A percentile compares a stretch with the other conserved stretches of the same genome.
phyloP scores from a whole-genome alignment of 306 rosid genomes.

The Pyrus pyrifolia region DNA sequence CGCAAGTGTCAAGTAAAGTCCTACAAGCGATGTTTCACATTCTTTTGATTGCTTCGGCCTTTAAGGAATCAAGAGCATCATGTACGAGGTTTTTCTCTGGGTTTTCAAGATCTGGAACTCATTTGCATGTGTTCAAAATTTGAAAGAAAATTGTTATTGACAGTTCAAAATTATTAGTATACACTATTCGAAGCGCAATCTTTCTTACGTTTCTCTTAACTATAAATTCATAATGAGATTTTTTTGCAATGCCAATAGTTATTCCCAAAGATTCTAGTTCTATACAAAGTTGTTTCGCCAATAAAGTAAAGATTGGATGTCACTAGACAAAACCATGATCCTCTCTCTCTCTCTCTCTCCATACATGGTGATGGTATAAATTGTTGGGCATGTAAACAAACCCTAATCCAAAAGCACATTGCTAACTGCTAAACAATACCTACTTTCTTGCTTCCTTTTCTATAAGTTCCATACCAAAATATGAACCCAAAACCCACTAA shows the following conservation, averaged over 20 bases:
- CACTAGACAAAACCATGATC: background rate
- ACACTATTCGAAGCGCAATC: rapidly evolving
- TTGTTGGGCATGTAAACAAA: slow-evolving; percentile 27
- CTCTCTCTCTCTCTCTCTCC: background rate
- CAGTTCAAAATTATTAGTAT: background rate
- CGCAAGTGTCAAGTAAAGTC: slow-evolving; percentile 14
- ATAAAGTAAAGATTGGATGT: too few species aligned
- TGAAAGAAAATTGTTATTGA: background rate
- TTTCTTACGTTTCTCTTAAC: too few species aligned
- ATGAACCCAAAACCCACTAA: background rate
- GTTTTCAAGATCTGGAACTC: background rate
- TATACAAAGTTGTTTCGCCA: too few species aligned
- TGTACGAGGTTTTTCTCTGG: background rate
- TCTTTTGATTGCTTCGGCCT: slow-evolving; percentile 4
- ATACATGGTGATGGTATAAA: slow-evolving; percentile 15
- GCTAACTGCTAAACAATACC: slow-evolving; percentile 13
- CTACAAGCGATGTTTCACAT: slow-evolving; percentile 32
- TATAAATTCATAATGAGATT: background rate
- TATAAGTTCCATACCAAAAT: background rate
- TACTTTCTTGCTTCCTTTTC: background rate
- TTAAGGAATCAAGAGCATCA: background rate
- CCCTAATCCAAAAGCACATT: background rate
- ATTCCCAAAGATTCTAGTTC: too few species aligned
- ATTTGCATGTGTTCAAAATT: too few species aligned
- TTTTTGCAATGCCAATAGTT: background rate